phyloP scores from a whole-genome alignment of 176 grass and related monocot genomes.

The Pontederia crassipes region DNA sequence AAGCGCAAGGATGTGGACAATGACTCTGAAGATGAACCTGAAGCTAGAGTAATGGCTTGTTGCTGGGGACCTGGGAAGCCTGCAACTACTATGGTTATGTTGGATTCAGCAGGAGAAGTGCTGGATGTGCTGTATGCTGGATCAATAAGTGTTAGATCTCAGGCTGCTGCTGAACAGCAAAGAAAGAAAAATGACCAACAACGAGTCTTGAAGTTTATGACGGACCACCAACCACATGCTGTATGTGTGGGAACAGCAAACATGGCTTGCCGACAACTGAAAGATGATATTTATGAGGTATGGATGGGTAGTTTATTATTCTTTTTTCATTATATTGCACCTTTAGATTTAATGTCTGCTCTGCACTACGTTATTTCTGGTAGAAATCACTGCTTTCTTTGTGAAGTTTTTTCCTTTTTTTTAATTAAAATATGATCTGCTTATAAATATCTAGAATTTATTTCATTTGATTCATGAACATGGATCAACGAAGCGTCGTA shows the following conservation, averaged over 20 bases:
- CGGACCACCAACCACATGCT: slow-evolving; percentile 74
- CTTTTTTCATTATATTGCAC: neutral
- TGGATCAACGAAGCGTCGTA: too few relatives aligned
- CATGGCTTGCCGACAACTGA: slow-evolving; percentile 75
- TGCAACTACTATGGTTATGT: slow-evolving; percentile 84
- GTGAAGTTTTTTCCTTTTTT: too few relatives aligned
- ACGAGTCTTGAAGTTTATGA: slow-evolving; percentile 85
- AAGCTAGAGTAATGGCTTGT: slow-evolving; percentile 85
- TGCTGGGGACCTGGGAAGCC: slow-evolving; percentile 98
- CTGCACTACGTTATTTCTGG: neutral
- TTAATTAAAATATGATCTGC: too few relatives aligned
- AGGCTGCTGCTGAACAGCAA: slow-evolving; percentile 71
- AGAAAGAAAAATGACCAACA: slow-evolving; percentile 89
- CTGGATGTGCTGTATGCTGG: slow-evolving; percentile 90
- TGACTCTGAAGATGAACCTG: slow-evolving; percentile 61
- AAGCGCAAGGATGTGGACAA: slow-evolving; percentile 55
- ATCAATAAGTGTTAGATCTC: slow-evolving; percentile 75
- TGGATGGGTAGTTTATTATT: neutral
- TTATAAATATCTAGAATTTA: too few relatives aligned
- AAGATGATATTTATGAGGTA: slow-evolving; percentile 99
- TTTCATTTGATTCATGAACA: too few relatives aligned
- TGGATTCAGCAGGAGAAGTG: slow-evolving; percentile 87
- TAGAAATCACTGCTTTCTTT: neutral
- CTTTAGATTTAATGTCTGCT: neutral
- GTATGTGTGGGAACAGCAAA: slow-evolving; percentile 89